phyloP scores from a whole-genome alignment of 768 basidiomycete genomes.

The Antrodiella citrinella region DNA sequence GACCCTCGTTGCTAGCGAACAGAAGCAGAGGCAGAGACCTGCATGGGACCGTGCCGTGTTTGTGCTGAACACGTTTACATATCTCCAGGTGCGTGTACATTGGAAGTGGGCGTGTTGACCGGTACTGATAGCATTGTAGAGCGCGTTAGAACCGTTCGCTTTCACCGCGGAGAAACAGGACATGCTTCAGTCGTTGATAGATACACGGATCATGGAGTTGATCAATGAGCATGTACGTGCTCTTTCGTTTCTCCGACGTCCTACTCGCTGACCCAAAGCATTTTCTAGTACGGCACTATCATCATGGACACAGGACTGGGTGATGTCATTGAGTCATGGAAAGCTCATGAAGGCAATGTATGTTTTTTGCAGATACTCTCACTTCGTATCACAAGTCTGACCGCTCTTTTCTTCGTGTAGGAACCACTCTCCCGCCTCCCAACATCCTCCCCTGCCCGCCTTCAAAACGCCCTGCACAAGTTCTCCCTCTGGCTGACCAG shows the following conservation, averaged over 20 bases:
- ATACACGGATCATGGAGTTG: constrained; percentile 52
- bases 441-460: constrained; percentile 49
- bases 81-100: constrained; percentile 55
- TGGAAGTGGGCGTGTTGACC: background rate
- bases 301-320: constrained; percentile 47
- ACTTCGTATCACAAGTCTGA: background rate
- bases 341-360: constrained; percentile 33
- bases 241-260: background rate
- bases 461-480: constrained; percentile 52
- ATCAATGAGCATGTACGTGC: constrained; percentile 77
- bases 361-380: no score
- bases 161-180: constrained; percentile 59
- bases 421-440: constrained; percentile 74
- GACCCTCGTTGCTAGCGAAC: constrained; percentile 60
- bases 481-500: constrained; percentile 86
- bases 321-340: constrained; percentile 36
- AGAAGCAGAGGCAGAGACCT: constrained; percentile 44
- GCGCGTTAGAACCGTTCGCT: constrained; percentile 54
- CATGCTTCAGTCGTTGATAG: constrained; percentile 51
- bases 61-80: constrained; percentile 78
- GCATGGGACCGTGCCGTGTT: constrained; percentile 82
- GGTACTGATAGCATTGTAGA: constrained; percentile 29
- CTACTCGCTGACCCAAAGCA: background rate
- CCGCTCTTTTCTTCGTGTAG: constrained; percentile 25
- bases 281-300: constrained; percentile 41